These are phyloP conservation scores for Globisporangium paroecandrum DNA, from an alignment of 352 stramenopile species.

Conservation along the genomic window DNA sequence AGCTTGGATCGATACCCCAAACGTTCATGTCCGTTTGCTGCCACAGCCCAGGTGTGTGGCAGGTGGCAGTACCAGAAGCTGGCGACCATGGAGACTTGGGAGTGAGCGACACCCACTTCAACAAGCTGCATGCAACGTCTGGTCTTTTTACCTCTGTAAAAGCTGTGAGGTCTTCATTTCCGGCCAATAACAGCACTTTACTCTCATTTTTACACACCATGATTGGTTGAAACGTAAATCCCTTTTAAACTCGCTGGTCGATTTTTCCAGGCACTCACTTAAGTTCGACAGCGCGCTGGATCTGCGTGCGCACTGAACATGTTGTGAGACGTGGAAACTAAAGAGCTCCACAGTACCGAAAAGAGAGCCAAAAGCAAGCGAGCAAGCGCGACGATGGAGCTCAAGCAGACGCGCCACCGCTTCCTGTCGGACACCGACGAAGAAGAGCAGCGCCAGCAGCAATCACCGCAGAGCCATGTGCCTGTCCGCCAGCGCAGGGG, in stretches of 20 bases:
- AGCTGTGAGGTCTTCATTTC: too few species aligned
- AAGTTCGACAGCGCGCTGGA: background rate
- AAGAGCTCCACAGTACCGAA: background rate
- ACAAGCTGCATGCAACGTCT: too few species aligned
- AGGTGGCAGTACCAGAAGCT: too few species aligned
- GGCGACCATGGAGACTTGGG: too few species aligned
- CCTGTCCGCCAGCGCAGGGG: background rate
- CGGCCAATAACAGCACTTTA: too few species aligned
- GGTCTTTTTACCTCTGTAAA: too few species aligned
- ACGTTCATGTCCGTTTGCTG: too few species aligned
- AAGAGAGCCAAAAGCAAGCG: background rate
- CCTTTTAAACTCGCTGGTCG: conserved; percentile 1
- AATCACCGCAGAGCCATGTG: background rate
- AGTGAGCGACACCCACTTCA: too few species aligned
- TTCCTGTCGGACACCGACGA: conserved; percentile 27
- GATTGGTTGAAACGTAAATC: background rate
- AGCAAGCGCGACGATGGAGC: conserved; percentile 2
- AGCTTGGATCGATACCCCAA: too few species aligned
- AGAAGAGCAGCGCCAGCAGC: conserved; percentile 15
- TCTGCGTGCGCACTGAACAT: background rate
- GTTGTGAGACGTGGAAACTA: background rate
- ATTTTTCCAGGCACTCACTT: background rate
- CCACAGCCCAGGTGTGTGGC: too few species aligned
- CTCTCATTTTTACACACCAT: background rate
- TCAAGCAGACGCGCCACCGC: conserved; percentile 16